These are phyloP conservation scores for Aspergillus ostianus DNA, from an alignment of 495 filamentous ascomycete genomes.

Conservation along the genomic window DNA sequence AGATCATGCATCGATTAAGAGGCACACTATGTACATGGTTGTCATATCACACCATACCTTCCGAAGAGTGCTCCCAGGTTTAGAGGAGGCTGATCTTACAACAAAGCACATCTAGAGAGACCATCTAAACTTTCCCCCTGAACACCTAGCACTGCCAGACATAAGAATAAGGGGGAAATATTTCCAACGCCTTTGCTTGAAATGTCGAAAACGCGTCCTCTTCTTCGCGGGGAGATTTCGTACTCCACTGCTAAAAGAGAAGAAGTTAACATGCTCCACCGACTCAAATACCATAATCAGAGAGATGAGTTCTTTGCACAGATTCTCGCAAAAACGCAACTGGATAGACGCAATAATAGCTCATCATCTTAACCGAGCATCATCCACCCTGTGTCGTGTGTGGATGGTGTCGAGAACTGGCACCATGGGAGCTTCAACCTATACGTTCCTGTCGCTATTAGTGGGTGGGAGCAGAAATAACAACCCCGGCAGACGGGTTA, in stretches of 20 bases:
- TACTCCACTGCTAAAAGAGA: conserved; percentile 6
- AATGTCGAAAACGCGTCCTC: conserved; percentile 4
- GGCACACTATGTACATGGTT: no score
- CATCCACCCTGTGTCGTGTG: background rate
- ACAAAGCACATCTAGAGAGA: no score
- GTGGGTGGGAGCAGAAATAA: conserved; percentile 17
- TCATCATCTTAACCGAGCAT: conserved; percentile 2
- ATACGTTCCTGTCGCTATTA: conserved; percentile 32
- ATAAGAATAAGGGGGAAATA: no score
- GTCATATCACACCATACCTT: no score
- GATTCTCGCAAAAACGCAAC: background rate
- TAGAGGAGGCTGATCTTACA: no score
- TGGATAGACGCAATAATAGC: conserved; percentile 1
- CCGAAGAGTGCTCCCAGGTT: no score
- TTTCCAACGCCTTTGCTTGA: no score
- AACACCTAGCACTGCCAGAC: no score
- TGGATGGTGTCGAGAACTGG: conserved; percentile 4
- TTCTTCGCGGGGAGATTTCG: background rate
- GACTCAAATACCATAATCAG: background rate
- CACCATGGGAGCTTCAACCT: conserved; percentile 37
- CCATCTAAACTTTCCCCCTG: no score
- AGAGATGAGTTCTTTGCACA: background rate
- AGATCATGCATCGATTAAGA: no score
- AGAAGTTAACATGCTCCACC: conserved; percentile 4
- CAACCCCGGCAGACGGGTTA: conserved; percentile 22